phyloP scores from a whole-genome alignment of 1,284 basidiomycete species.

The Phlebopus sp. region DNA sequence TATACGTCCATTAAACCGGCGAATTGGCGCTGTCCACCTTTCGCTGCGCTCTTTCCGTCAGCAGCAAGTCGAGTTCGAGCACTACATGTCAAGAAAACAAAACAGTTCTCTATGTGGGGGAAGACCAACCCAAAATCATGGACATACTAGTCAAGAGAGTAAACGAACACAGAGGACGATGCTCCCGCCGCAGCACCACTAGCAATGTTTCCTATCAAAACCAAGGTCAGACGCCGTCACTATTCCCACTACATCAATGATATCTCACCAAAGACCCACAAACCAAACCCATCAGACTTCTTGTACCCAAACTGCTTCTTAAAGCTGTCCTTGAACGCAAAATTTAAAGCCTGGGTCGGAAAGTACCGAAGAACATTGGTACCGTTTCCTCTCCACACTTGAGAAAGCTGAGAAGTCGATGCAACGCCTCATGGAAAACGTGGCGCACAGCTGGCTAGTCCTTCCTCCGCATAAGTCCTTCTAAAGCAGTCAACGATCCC shows the following conservation, averaged over 20 bases:
- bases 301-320: constrained; percentile 53
- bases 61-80: constrained; percentile 56
- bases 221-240: not conserved
- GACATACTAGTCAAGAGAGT: constrained; percentile 56
- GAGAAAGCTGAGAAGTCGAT: constrained; percentile 10
- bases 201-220: constrained; percentile 39
- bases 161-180: constrained; percentile 53
- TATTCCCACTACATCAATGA: no score
- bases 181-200: constrained; percentile 48
- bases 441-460: constrained; percentile 40
- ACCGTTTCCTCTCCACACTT: constrained; percentile 62
- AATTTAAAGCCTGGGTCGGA: constrained; percentile 64
- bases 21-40: constrained; percentile 44
- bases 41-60: constrained; percentile 46
- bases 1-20: constrained; percentile 46
- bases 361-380: constrained; percentile 67
- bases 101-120: not conserved
- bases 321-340: constrained; percentile 45
- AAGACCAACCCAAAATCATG: not conserved
- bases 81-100: constrained; percentile 18
- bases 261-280: constrained; percentile 42
- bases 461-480: constrained; percentile 55
- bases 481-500: constrained; percentile 60
- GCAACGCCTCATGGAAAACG: constrained; percentile 1
- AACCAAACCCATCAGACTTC: constrained; percentile 51